Base-by-base conservation (phyloP, 441 rosid species). In the Arabidopsis hybrid region DNA sequence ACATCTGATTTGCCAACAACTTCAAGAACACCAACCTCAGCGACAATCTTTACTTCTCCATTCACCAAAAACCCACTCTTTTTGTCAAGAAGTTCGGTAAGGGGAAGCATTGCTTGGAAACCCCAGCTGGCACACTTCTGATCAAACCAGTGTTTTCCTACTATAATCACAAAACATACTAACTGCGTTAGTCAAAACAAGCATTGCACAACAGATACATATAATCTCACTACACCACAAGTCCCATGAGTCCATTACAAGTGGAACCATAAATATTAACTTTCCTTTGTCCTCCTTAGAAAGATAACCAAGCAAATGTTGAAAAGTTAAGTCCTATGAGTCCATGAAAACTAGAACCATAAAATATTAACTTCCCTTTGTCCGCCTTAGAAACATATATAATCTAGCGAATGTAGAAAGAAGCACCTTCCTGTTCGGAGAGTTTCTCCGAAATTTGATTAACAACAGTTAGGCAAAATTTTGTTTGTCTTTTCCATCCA, bases 401-500 rank as follows among this genome's bases (percentile, higher is more conserved):
- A 18, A 18, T 18, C 21, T 18, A 18, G 21, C 21, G 21, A 18
- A 18, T 18, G 21, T 18, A 18, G 21, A 21, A 26, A 21, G 3
- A 47, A 47, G 16, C 5, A 60, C 65, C 49, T 5, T 1, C 0
- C 16, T 4, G 16, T 5, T 17, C 5, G 16, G 58, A 71, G 52
- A 10, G 52, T 39, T 5, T 3, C 3, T 71, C 53, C 0, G 38
- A 63, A 5, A 2, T 7, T 63, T 72, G 70, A 35, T 72, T 72
- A 6, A 64, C 64, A 18, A 72, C 32, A 72, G 12, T 56, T 12
- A 55, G 7, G 4, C 32, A 3, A 45, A 0, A 55, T 10, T 16
- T 16, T 3, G 10, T 0, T 40, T 55, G 39, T 60, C 49, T 55
- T 55, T 55, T 55, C 76, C 64, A 72, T n/a, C 70, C 58, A 63